These are phyloP conservation scores for Pestalotiopsis sp. DNA, from an alignment of 2,329 filamentous ascomycete species.

Conservation along the genomic window DNA sequence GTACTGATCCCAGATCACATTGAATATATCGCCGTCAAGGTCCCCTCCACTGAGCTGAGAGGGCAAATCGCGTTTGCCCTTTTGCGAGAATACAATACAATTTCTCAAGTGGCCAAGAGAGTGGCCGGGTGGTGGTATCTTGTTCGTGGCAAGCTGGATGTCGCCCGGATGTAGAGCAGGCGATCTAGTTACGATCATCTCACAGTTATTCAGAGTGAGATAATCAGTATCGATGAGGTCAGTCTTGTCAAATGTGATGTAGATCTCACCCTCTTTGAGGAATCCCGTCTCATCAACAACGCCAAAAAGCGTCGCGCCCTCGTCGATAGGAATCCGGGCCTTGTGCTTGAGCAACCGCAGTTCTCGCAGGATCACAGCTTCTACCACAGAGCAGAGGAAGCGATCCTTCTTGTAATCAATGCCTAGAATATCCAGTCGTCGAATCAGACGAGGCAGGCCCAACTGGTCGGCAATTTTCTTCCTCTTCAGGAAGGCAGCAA, in stretches of 20 bases:
- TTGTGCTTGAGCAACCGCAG: constrained; percentile 79
- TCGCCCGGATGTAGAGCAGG: constrained; percentile 84
- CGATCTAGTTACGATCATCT: constrained; percentile 72
- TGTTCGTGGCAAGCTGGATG: constrained; percentile 67
- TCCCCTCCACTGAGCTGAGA: constrained; percentile 82
- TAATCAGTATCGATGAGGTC: constrained; percentile 24
- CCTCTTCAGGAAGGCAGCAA: constrained; percentile 66
- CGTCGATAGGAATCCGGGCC: constrained; percentile 70
- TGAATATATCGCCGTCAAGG: constrained; percentile 81
- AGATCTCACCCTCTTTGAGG: constrained; percentile 70
- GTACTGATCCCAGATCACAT: constrained; percentile 72
- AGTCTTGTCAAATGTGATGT: constrained; percentile 57
- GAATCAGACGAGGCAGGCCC: constrained; percentile 64
- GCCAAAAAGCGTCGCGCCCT: constrained; percentile 78
- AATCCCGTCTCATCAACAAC: constrained; percentile 81
- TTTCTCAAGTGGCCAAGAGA: constrained; percentile 68
- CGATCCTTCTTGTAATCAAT: constrained; percentile 69
- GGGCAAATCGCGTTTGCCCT: constrained; percentile 73
- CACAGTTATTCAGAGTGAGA: constrained; percentile 38
- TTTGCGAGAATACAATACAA: constrained; percentile 77
- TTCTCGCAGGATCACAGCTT: constrained; percentile 71
- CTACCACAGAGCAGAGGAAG: constrained; percentile 73
- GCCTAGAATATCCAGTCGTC: constrained; percentile 56
- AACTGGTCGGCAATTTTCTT: constrained; percentile 65
- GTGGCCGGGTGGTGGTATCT: constrained; percentile 62